phyloP scores from a whole-genome alignment of 176 grass and related monocot species.

The Zoysia pacifica region DNA sequence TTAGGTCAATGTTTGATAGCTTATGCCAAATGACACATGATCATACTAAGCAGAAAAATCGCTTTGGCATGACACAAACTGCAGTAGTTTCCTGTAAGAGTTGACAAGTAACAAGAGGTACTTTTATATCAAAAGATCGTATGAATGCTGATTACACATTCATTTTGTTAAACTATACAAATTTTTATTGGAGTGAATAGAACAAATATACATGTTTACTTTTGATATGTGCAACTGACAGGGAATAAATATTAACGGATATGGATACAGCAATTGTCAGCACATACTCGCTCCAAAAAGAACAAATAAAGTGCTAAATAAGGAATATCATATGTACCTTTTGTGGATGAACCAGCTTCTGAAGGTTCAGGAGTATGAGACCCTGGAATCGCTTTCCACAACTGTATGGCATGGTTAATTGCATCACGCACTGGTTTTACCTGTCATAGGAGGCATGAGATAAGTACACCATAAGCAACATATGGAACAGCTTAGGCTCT shows the following conservation, averaged over 20 bases:
- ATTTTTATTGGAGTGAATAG: background rate
- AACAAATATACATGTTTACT: background rate
- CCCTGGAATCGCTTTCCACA: constrained; percentile 89
- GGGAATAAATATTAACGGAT: background rate
- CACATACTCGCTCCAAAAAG: background rate
- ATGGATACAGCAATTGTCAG: constrained; percentile 5
- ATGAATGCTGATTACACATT: background rate
- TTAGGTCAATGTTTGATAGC: background rate
- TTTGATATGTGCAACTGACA: background rate
- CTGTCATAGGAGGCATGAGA: constrained; percentile 41
- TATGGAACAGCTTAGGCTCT: background rate
- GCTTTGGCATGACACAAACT: background rate
- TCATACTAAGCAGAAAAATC: background rate
- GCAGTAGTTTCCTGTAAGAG: constrained; percentile 25
- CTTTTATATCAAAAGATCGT: constrained; percentile 3
- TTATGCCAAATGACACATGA: background rate
- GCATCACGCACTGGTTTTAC: constrained; percentile 97
- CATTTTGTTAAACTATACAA: background rate
- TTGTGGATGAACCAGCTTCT: constrained; percentile 83
- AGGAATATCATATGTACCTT: constrained; percentile 58
- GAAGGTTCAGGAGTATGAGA: constrained; percentile 79
- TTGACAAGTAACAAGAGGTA: background rate
- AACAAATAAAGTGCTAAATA: constrained; percentile 15
- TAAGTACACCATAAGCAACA: constrained; percentile 4
- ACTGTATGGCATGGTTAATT: constrained; percentile 71